Percentiles rank a stretch among this genome's conserved stretches.
phyloP scores from a whole-genome alignment of 1,284 basidiomycete species.

The Trametes pubescens region DNA sequence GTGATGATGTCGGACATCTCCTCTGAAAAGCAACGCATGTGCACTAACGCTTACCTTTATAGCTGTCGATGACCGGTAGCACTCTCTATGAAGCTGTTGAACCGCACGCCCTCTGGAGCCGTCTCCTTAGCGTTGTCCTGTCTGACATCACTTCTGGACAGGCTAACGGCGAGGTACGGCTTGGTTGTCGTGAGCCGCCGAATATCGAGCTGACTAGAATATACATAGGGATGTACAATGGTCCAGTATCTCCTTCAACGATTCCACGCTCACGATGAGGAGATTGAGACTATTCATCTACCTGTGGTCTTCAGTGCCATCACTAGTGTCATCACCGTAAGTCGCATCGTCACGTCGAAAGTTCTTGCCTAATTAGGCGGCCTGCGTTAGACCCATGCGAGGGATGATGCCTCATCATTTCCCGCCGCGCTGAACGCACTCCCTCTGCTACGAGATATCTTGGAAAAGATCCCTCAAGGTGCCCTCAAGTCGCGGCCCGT shows the following conservation, averaged over 20 bases:
- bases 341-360: slow-evolving; percentile 26
- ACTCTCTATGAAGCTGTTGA: slow-evolving; percentile 95
- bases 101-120: slow-evolving; percentile 87
- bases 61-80: slow-evolving; percentile 87
- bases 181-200: neutral
- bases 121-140: slow-evolving; percentile 66
- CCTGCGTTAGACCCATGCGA: slow-evolving; percentile 1
- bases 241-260: slow-evolving; percentile 74
- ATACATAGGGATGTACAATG: slow-evolving; percentile 65
- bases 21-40: neutral
- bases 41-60: slow-evolving; percentile 4
- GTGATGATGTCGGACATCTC: slow-evolving; percentile 56
- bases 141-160: slow-evolving; percentile 57
- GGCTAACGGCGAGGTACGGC: slow-evolving; percentile 54
- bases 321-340: slow-evolving; percentile 68
- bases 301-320: slow-evolving; percentile 78
- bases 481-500: slow-evolving; percentile 60
- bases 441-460: slow-evolving; percentile 59
- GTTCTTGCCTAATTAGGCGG: too few species aligned
- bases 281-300: slow-evolving; percentile 81
- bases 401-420: slow-evolving; percentile 35
- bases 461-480: slow-evolving; percentile 59
- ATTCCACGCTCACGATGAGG: slow-evolving; percentile 83
- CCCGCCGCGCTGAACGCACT: slow-evolving; percentile 55
- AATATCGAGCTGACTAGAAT: neutral